Percentiles rank a stretch among this genome's conserved stretches.
Evolutionary conservation across 805 yeast species (phyloP).

Genomic region (Wickerhamiella australiensis): DNA sequence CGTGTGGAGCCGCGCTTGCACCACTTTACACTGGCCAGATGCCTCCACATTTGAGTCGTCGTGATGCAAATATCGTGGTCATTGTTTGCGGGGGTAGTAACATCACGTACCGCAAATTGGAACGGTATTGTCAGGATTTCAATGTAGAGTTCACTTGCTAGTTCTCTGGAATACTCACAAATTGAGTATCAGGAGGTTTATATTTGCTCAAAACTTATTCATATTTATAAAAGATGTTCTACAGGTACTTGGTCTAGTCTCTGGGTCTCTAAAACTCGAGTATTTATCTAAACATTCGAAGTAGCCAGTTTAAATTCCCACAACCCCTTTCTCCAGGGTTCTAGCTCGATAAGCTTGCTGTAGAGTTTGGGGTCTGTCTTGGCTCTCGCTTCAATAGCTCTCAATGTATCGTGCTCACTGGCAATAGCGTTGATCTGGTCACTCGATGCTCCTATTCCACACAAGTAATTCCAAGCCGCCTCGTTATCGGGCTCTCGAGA

Average conservation of each 20-base stretch:
- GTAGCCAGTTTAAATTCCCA: constrained; percentile 41
- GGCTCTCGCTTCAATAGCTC: constrained; percentile 3
- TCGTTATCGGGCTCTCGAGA: constrained; percentile 63
- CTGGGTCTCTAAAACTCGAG: too few species aligned
- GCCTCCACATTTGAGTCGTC: not conserved
- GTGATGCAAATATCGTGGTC: constrained; percentile 3
- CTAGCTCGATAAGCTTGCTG: constrained; percentile 41
- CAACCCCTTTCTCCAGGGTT: constrained; percentile 49
- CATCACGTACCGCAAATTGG: constrained; percentile 9
- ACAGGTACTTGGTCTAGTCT: too few species aligned
- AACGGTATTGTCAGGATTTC: constrained; percentile 3
- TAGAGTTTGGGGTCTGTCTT: constrained; percentile 32
- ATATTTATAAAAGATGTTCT: not conserved
- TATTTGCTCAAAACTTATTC: not conserved
- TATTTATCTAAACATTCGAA: too few species aligned
- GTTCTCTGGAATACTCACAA: not conserved
- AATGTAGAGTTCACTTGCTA: constrained; percentile 7
- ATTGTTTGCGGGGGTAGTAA: constrained; percentile 12
- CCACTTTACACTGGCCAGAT: constrained; percentile 25
- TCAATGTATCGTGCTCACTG: not conserved
- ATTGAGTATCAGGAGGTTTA: too few species aligned
- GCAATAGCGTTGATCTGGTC: not conserved
- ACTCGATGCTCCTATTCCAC: constrained; percentile 39
- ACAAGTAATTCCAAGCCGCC: constrained; percentile 74
- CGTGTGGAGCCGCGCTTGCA: constrained; percentile 59